Conservation (phyloP, 768 basidiomycete species). For the Lactarius psammicola region DNA sequence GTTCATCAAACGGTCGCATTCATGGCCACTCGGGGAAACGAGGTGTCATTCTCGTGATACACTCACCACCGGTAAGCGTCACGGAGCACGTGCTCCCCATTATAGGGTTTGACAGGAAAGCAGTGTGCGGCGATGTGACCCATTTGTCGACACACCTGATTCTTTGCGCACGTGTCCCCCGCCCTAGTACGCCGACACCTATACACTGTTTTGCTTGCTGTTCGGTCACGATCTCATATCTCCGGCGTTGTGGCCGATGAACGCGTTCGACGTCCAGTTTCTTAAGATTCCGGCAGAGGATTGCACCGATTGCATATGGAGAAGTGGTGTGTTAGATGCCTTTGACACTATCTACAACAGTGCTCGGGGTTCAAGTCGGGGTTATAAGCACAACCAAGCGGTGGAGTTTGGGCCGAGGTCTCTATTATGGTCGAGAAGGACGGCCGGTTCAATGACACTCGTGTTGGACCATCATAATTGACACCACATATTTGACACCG, state of each 20-base stretch:
- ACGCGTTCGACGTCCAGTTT: neutral
- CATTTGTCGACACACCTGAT: neutral
- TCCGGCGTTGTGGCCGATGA: neutral
- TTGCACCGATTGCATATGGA: neutral
- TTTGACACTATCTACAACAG: neutral
- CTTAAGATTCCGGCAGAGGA: neutral
- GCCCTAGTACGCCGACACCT: neutral
- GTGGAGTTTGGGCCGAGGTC: neutral
- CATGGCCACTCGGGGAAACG: slow-evolving; percentile 47
- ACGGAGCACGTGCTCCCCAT: neutral
- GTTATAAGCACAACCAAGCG: neutral
- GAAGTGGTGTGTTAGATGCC: neutral
- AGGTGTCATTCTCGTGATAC: slow-evolving; percentile 44
- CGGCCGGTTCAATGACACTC: neutral
- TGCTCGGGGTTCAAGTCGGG: neutral
- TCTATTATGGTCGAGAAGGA: neutral
- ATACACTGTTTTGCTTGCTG: no score
- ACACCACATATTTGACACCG: neutral
- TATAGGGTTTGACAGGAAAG: neutral
- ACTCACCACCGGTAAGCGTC: neutral
- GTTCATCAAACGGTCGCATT: slow-evolving; percentile 57
- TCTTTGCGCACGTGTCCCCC: slow-evolving; percentile 12
- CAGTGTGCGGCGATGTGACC: neutral
- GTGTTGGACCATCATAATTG: neutral
- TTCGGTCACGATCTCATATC: neutral